Conservation (phyloP, 1,139 yeast species). For the Protomyces inundatus region DNA sequence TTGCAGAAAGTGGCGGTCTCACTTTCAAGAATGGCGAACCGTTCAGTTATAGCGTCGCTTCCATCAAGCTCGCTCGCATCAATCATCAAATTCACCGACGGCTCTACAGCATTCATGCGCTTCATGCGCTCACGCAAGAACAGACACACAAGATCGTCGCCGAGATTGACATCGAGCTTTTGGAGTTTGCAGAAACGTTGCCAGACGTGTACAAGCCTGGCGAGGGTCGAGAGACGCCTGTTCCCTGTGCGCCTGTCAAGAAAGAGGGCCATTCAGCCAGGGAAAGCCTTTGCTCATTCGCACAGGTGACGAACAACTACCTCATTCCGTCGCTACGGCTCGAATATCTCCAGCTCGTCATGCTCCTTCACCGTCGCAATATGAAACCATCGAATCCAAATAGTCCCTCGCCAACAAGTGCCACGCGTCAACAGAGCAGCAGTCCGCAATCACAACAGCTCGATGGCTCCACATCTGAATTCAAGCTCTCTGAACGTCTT, state of each 20-base stretch:
- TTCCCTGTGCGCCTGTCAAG: neutral
- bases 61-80: slow-evolving; percentile 23
- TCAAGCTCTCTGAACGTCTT: neutral
- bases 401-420: neutral
- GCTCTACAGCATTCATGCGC: slow-evolving; percentile 36
- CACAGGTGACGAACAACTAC: neutral
- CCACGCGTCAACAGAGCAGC: no score
- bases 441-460: neutral
- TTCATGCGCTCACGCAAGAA: slow-evolving; percentile 16
- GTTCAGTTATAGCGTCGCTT: slow-evolving; percentile 3
- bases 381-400: neutral
- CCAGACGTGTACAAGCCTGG: slow-evolving; percentile 8
- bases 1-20: neutral
- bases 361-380: slow-evolving; percentile 10
- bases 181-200: slow-evolving; percentile 25
- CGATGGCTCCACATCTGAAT: neutral
- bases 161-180: slow-evolving; percentile 28
- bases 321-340: neutral
- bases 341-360: slow-evolving; percentile 6
- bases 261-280: no score
- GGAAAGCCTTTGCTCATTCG: neutral
- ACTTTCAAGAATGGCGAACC: neutral
- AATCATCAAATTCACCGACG: slow-evolving; percentile 36
- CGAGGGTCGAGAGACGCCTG: neutral
- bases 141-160: slow-evolving; percentile 29